Evolutionary conservation across 2,329 filamentous ascomycete species (phyloP).

Genomic region (Nemania sp.): DNA sequence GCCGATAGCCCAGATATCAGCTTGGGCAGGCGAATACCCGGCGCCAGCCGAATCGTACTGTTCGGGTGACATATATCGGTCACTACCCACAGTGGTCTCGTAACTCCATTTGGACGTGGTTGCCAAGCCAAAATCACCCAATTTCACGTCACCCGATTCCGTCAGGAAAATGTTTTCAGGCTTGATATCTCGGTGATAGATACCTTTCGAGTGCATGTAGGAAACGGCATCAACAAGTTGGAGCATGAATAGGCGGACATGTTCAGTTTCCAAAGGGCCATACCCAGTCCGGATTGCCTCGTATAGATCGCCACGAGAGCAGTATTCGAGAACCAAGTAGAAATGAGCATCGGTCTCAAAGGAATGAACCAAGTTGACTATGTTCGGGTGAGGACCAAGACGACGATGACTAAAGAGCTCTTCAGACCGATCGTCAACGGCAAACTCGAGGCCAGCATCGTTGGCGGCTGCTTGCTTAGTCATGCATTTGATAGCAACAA

Average conservation of each 20-base stretch:
- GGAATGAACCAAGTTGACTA: conserved; percentile 90
- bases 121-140: conserved; percentile 95
- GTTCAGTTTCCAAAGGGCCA: conserved; percentile 92
- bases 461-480: conserved; percentile 80
- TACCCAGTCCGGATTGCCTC: conserved; percentile 92
- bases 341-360: conserved; percentile 93
- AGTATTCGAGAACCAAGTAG: conserved; percentile 95
- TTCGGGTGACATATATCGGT: conserved; percentile 99
- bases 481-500: conserved; percentile 95
- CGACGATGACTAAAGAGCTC: conserved; percentile 83
- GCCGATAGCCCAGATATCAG: conserved; percentile 96
- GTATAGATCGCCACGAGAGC: conserved; percentile 93
- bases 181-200: conserved; percentile 99
- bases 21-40: conserved; percentile 92
- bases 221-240: conserved; percentile 90
- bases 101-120: conserved; percentile 91
- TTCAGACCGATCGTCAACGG: conserved; percentile 85
- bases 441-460: conserved; percentile 71
- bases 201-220: conserved; percentile 88
- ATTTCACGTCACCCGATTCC: conserved; percentile 88
- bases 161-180: conserved; percentile 98
- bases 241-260: conserved; percentile 97
- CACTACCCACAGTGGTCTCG: conserved; percentile 94
- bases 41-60: conserved; percentile 90
- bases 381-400: conserved; percentile 85